A percentile compares a stretch with the other conserved stretches of the same genome.
Conservation (phyloP, 148 eudicot species). For the Selenicereus undatus region DNA sequence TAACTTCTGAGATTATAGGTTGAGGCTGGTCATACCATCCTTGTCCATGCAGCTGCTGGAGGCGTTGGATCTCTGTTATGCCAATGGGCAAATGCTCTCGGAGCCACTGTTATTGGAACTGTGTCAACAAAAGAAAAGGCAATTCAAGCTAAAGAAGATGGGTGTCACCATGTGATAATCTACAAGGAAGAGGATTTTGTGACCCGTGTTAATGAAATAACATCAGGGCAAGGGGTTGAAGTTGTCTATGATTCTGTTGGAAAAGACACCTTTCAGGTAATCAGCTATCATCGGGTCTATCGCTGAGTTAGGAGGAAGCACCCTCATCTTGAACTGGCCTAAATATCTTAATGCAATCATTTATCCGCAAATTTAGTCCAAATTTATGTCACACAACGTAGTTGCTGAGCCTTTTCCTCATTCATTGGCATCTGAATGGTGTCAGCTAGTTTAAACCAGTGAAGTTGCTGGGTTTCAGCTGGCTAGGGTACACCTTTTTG, state of each 20-base stretch:
- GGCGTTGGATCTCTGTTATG: constrained; percentile 80
- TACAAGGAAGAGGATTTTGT: constrained; percentile 81
- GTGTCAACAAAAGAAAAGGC: constrained; percentile 81
- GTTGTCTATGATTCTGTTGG: constrained; percentile 92
- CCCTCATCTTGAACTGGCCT: neutral
- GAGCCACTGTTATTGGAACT: constrained; percentile 83
- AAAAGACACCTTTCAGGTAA: constrained; percentile 83
- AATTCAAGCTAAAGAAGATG: constrained; percentile 78
- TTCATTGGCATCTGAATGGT: neutral
- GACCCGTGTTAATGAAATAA: constrained; percentile 64
- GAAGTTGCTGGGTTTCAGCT: neutral
- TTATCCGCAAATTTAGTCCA: neutral
- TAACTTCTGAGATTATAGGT: constrained; percentile 46
- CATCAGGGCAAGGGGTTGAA: constrained; percentile 77
- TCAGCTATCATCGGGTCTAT: neutral
- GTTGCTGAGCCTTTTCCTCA: too few relatives aligned
- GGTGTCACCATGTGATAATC: constrained; percentile 71
- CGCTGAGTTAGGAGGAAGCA: neutral
- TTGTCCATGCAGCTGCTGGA: constrained; percentile 87
- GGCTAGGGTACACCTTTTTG: too few relatives aligned
- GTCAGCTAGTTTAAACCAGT: neutral
- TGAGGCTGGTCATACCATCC: constrained; percentile 68
- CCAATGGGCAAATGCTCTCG: constrained; percentile 86
- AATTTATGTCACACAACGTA: too few relatives aligned
- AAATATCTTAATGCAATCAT: neutral